Conservation (phyloP, 371 early-diverging fungal species). For the Mucor ambiguus region DNA sequence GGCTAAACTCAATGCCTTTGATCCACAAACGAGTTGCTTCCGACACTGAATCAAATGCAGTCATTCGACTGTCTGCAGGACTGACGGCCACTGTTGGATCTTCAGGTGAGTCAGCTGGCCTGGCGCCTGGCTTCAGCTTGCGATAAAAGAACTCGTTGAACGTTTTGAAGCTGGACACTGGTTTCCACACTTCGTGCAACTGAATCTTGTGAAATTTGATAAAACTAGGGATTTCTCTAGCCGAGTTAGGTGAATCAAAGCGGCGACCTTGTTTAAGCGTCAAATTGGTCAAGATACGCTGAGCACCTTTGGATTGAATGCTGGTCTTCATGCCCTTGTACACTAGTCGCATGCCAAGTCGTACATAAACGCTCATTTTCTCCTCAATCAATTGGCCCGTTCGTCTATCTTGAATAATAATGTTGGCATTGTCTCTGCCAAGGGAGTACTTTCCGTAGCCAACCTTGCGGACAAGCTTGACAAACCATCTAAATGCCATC, state of each 20-base stretch:
- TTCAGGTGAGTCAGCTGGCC: conserved; percentile 60
- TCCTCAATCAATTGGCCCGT: conserved; percentile 80
- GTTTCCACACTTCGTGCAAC: conserved; percentile 64
- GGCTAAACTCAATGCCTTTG: conserved; percentile 70
- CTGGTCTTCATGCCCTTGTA: conserved; percentile 62
- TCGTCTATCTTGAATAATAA: conserved; percentile 73
- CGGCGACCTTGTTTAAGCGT: conserved; percentile 76
- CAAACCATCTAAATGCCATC: conserved; percentile 63
- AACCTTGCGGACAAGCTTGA: conserved; percentile 71
- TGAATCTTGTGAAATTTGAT: conserved; percentile 75
- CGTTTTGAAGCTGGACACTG: conserved; percentile 67
- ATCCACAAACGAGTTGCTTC: conserved; percentile 68
- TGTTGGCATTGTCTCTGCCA: conserved; percentile 68
- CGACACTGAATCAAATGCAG: conserved; percentile 55
- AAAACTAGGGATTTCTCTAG: conserved; percentile 72
- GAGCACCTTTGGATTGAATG: conserved; percentile 49
- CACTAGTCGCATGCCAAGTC: conserved; percentile 80
- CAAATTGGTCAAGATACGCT: conserved; percentile 59
- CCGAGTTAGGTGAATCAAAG: conserved; percentile 70
- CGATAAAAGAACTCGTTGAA: conserved; percentile 92
- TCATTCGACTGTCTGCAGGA: conserved; percentile 73
- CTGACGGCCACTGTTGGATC: conserved; percentile 71
- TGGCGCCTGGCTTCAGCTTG: conserved; percentile 70
- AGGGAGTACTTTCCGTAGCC: conserved; percentile 71
- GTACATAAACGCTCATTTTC: conserved; percentile 78